Evolutionary conservation across 345 rosid species (phyloP), one percentile per base, ranked within the genome.

Genomic region (Cochlearia excelsa): DNA sequence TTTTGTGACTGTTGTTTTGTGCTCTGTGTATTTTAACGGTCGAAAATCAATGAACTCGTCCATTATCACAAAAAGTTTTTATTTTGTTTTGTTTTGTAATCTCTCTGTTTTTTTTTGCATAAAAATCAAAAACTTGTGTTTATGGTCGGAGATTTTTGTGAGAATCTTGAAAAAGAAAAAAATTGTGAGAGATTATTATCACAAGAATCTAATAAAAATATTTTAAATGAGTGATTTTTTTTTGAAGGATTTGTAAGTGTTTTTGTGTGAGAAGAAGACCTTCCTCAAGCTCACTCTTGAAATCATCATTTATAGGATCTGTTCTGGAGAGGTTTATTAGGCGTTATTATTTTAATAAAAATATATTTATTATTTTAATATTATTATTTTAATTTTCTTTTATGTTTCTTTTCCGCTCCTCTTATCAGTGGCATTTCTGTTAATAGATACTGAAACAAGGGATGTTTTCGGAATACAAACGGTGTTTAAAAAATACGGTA

Each of bases 11-110:
- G 82, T 42, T 46, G 66, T 62, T 54, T 54, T 76, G 79, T 89
- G 95, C 35, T 83, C 87, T 0, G 89, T 83, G 79, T 74, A 87
- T 51, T 87, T 93, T 23, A 71, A 43, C 29, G 89, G 96, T 57
- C 79, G 77, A 4, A 84, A 73, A 51, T 57, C 65, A 4, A 63
- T 57, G 28, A 28, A 70, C 7, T 64, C 23, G 23, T 16, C 23
- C 23, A 16, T 16, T 16, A 16, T 16, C 23, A 16, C 23, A 16
- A 16, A 16, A 16, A 16, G 23, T 16, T 16, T 16, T 16, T 16
- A 16, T 16, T 16, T 16, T 16, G 23, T 16, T 16, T 16, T 16
- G 23, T 16, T 16, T 26, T 3, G 3, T 31, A 1, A 0, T 7
- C 26, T 2, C 2, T 30, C 45, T 39, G 1, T 0, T 9, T 0